Evolutionary conservation across 1,284 basidiomycete species (phyloP).

Genomic region (Sporisorium graminicola): DNA sequence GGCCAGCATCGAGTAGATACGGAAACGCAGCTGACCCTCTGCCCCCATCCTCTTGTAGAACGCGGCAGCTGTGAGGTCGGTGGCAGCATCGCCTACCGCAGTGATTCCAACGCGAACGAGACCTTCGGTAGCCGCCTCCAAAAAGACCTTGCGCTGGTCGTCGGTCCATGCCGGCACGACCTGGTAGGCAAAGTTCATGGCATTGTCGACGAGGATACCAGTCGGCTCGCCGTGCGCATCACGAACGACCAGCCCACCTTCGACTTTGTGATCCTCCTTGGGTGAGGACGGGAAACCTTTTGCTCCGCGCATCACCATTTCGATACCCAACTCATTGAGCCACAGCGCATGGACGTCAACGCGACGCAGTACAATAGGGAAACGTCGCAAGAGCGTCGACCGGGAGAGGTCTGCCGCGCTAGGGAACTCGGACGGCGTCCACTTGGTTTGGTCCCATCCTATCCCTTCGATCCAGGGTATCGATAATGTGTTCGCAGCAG

Average conservation of each 20-base stretch:
- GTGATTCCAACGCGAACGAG: constrained; percentile 79
- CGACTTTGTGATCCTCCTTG: constrained; percentile 71
- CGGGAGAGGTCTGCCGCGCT: constrained; percentile 77
- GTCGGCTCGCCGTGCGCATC: constrained; percentile 78
- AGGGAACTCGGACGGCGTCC: constrained; percentile 74
- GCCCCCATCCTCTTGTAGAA: constrained; percentile 49
- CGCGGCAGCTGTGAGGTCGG: constrained; percentile 32
- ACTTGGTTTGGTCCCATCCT: constrained; percentile 89
- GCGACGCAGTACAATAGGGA: constrained; percentile 27
- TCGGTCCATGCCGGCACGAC: constrained; percentile 57
- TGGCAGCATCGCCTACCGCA: constrained; percentile 58
- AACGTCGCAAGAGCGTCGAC: constrained; percentile 35
- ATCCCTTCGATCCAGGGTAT: constrained; percentile 82
- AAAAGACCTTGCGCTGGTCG: constrained; percentile 75
- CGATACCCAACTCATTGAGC: constrained; percentile 79
- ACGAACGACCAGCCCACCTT: constrained; percentile 82
- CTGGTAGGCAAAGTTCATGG: constrained; percentile 62
- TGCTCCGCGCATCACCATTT: constrained; percentile 29
- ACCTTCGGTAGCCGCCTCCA: constrained; percentile 77
- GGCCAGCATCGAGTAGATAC: constrained; percentile 56
- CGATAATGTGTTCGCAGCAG: neutral
- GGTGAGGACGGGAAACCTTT: constrained; percentile 66
- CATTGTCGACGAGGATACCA: constrained; percentile 73
- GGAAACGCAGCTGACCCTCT: constrained; percentile 37
- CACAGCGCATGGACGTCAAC: constrained; percentile 86